Base-by-base conservation (phyloP, 306 rosid genomes). In the Begonia peltatifolia region DNA sequence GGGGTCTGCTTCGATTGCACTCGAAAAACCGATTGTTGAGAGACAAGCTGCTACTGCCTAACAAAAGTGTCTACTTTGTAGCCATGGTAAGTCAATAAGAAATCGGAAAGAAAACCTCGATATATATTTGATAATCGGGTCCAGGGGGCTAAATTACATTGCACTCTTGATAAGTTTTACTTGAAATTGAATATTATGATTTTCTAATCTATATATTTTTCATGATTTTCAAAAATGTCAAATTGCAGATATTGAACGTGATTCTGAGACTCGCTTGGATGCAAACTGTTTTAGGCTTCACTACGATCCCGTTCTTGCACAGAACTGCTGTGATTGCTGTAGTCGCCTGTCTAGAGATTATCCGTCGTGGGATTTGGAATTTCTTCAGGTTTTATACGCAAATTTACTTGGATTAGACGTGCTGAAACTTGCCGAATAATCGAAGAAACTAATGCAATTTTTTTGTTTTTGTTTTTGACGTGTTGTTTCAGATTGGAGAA, bases 311-410 rank as follows among this genome's bases (percentile, higher is more conserved):
- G 10, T 81, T 64, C 59, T 55, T 84, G 22, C 88, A 77, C 16
- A 69, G 50, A 65, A 72, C 62, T 43, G 87, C 81, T 60, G 63
- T 78, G 23, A 38, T 59, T 59, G 79, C 85, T 36, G 12, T 82
- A 18, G 78, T 86, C 20, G 76, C 88, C 6, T 70, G 74, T 53
- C 71, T 87, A 65, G 93, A 87, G 62, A 87, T 83, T 54, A 61
- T 83, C 59, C 82, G 89, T 2, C 95, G 93, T 0, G 93, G 95
- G 68, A 80, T 87, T 50, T 83, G 95, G 93, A 87, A 87, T 61
- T 83, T 87, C 69, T 80, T 87, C 74, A 71, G 95, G 95, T 84
- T 22, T 23, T 35, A 23, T 52, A 6, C 15, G 7, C 7, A 50
- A 50, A 35, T 6, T 25, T 14, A 14, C 38, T 30, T 6, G 13